Conservation (phyloP, 2,329 filamentous ascomycete species). For the Eutypella sp. region DNA sequence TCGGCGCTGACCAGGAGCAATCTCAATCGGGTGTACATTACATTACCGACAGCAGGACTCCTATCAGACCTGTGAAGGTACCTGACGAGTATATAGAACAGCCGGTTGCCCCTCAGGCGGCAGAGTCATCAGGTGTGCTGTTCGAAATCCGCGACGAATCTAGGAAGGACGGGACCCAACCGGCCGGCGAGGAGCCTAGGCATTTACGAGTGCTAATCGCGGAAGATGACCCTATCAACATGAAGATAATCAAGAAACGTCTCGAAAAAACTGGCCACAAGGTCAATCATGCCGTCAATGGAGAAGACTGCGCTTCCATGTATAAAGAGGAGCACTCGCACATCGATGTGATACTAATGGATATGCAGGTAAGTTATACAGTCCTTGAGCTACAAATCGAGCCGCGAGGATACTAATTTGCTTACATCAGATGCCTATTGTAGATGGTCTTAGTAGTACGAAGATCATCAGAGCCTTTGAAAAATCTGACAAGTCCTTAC, state of each 20-base stretch:
- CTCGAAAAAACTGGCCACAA: slow-evolving; percentile 71
- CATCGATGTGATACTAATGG: slow-evolving; percentile 84
- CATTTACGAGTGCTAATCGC: slow-evolving; percentile 68
- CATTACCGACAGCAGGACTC: slow-evolving; percentile 40
- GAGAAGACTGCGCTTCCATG: slow-evolving; percentile 72
- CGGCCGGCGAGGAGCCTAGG: slow-evolving; percentile 2
- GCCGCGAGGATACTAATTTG: background rate
- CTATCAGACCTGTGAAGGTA: slow-evolving; percentile 43
- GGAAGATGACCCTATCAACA: slow-evolving; percentile 85
- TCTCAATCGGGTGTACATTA: slow-evolving; percentile 30
- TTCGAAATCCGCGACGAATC: slow-evolving; percentile 32
- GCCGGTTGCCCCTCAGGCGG: slow-evolving; percentile 24
- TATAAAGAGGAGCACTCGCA: slow-evolving; percentile 57
- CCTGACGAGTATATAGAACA: slow-evolving; percentile 40
- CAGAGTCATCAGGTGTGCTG: slow-evolving; percentile 30
- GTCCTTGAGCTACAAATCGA: background rate
- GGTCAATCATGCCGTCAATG: slow-evolving; percentile 71
- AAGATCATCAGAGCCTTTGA: slow-evolving; percentile 79
- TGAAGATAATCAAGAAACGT: slow-evolving; percentile 73
- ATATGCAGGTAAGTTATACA: slow-evolving; percentile 68
- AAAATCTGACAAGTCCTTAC: slow-evolving; percentile 39
- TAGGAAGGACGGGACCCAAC: background rate
- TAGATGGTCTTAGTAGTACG: slow-evolving; percentile 75
- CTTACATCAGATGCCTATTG: slow-evolving; percentile 73
- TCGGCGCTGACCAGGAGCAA: slow-evolving; percentile 8